Base-by-base conservation (phyloP, 2,329 filamentous ascomycete genomes). In the Verticillium tricorpus region DNA sequence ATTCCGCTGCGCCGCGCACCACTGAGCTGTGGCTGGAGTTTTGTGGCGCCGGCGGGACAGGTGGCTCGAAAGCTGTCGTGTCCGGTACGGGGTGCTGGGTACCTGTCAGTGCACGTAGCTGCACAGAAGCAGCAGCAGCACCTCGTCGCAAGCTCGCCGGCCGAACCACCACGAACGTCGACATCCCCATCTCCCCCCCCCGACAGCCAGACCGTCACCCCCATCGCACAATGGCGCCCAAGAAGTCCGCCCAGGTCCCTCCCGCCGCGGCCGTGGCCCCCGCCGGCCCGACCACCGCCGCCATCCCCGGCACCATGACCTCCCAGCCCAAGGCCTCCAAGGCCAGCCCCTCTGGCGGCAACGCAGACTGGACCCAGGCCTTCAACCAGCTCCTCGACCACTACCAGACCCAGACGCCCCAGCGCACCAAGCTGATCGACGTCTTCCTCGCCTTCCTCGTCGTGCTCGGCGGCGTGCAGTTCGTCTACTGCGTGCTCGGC, bases 381-480 rank as follows among this genome's bases (percentile, higher is more conserved):
- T 81, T 81, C 77, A 73, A 81, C 71, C 81, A 89, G 70, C 90
- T 96, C 66, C 79, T 88, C 54, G 80, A 87, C 69, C 87, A 92
- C 76, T 99, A 99, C 77, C 75, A 89, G 61, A 80, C 89, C 68
- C 84, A 87, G 68, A 99, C 95, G 55, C 88, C 94, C 56, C 93
- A 97, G 82, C 88, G 94, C 65, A 94, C 90, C 57, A 95, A 96
- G 84, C 85, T 99, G 64, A 85, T 98, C 65, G 95, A 99, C 76
- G 85, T 85, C 39, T 99, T 99, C 76, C 88, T 99, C 85, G 86
- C 78, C 3, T 99, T 97, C 75, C 80, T 99, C 63, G 87, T 95
- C 25, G 82, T 89, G 1, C 91, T 96, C 5, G 95, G 93, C 58
- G 92, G 81, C n/a, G 75, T 98, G 70, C 95, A 99, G 78, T 98